phyloP scores from a whole-genome alignment of 108 stramenopile genomes.

The Mayamaea pseudoterrestris region DNA sequence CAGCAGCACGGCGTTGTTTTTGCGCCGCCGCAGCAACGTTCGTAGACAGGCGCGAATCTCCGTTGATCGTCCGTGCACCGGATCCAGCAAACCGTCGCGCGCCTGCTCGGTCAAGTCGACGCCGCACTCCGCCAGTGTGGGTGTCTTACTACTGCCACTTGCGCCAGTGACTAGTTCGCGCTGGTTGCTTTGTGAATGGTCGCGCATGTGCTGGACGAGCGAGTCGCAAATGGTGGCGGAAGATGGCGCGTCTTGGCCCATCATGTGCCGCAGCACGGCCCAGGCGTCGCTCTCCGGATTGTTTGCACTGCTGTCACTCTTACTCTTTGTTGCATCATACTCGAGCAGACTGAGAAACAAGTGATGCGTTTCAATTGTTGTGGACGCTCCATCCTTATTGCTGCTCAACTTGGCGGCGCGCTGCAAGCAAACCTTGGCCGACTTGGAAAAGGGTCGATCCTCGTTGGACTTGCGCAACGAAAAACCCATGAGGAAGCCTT shows the following conservation, averaged over 20 bases:
- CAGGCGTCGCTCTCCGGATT: slow-evolving; percentile 17
- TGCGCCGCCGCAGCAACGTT: slow-evolving; percentile 64
- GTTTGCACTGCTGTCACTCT: neutral
- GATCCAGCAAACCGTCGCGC: slow-evolving; percentile 46
- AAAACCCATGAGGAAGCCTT: slow-evolving; percentile 15
- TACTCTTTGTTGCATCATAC: slow-evolving; percentile 18
- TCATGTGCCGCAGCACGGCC: slow-evolving; percentile 48
- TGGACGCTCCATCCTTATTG: slow-evolving; percentile 18
- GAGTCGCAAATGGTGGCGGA: slow-evolving; percentile 42
- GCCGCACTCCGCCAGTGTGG: slow-evolving; percentile 52
- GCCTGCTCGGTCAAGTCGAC: slow-evolving; percentile 59
- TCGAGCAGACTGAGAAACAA: slow-evolving; percentile 44
- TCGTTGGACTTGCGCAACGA: slow-evolving; percentile 19
- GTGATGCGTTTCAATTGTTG: slow-evolving; percentile 35
- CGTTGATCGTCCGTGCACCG: slow-evolving; percentile 62
- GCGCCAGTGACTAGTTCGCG: slow-evolving; percentile 38
- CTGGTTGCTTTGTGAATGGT: neutral
- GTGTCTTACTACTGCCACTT: slow-evolving; percentile 15
- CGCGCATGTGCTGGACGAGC: slow-evolving; percentile 36
- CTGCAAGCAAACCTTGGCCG: slow-evolving; percentile 23
- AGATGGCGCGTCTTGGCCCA: slow-evolving; percentile 23
- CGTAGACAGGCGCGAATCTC: slow-evolving; percentile 53
- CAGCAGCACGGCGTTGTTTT: slow-evolving; percentile 54
- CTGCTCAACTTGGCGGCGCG: slow-evolving; percentile 26
- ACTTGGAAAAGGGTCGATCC: slow-evolving; percentile 31